phyloP scores from a whole-genome alignment of 2,329 filamentous ascomycete genomes.

The Aspergillus flavus region DNA sequence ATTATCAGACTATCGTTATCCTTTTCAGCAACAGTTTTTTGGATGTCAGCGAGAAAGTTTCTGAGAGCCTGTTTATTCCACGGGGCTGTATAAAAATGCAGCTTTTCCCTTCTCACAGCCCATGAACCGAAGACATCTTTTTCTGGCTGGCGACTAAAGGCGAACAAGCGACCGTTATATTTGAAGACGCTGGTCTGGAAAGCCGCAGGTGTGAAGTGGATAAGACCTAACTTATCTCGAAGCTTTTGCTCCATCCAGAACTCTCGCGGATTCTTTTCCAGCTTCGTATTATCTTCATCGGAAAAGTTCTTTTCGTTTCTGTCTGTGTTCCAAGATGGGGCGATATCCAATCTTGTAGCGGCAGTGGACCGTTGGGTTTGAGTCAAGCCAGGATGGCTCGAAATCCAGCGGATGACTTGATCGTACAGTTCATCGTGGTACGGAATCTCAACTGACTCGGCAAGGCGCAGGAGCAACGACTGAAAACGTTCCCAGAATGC shows the following conservation, averaged over 20 bases:
- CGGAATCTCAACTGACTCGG: neutral
- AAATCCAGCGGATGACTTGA: neutral
- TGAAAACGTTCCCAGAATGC: neutral
- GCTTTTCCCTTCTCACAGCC: no score
- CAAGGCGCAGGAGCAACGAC: neutral
- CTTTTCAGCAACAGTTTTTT: slow-evolving; percentile 1
- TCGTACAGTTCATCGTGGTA: neutral
- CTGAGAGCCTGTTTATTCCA: slow-evolving; percentile 56
- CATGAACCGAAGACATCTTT: no score
- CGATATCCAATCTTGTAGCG: neutral
- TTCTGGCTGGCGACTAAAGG: no score
- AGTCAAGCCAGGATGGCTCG: neutral
- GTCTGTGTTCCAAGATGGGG: neutral
- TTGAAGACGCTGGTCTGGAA: slow-evolving; percentile 3
- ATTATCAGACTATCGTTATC: slow-evolving; percentile 21
- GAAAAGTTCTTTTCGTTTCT: slow-evolving; percentile 3
- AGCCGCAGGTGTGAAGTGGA: slow-evolving; percentile 5
- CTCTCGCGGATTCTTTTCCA: slow-evolving; percentile 1
- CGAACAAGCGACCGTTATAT: slow-evolving; percentile 2
- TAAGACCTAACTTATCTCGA: neutral
- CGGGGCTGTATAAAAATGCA: slow-evolving; percentile 11
- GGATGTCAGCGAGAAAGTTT: slow-evolving; percentile 43
- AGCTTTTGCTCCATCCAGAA: slow-evolving; percentile 7
- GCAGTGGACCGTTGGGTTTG: neutral
- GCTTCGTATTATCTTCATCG: neutral